Evolutionary conservation across 2,329 filamentous ascomycete genomes (phyloP).

Genomic region (Purpureocillium takamizusanense): DNA sequence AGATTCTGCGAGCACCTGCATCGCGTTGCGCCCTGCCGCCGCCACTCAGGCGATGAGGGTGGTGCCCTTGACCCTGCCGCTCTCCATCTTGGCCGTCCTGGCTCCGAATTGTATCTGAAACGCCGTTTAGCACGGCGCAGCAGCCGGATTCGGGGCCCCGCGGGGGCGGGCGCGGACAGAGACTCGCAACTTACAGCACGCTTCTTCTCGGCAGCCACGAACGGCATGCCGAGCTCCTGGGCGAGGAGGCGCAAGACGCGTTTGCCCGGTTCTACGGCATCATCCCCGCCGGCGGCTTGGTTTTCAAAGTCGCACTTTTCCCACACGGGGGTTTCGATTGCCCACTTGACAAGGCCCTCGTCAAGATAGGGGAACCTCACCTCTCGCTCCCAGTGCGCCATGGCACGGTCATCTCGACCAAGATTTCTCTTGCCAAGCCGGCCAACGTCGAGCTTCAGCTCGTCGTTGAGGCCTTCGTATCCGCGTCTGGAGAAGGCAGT

Average conservation of each 20-base stretch:
- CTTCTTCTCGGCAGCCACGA: constrained; percentile 81
- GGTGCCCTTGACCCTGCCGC: constrained; percentile 59
- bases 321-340: constrained; percentile 63
- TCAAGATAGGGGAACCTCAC: constrained; percentile 87
- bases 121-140: background rate
- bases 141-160: no score
- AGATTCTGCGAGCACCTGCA: no score
- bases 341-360: constrained; percentile 76
- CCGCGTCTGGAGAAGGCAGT: constrained; percentile 63
- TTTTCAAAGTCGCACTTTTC: constrained; percentile 84
- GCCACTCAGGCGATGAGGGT: constrained; percentile 35
- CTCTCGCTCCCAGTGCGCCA: constrained; percentile 83
- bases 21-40: background rate
- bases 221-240: constrained; percentile 59
- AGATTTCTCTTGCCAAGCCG: constrained; percentile 90
- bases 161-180: no score
- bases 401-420: constrained; percentile 84
- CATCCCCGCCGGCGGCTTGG: constrained; percentile 15
- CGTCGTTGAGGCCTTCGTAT: constrained; percentile 64
- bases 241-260: constrained; percentile 71
- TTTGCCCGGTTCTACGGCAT: constrained; percentile 78
- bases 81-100: constrained; percentile 75
- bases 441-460: constrained; percentile 76
- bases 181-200: constrained; percentile 9
- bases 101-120: constrained; percentile 71